Evolutionary conservation across 148 eudicot genomes (phyloP).

Genomic region (Spergularia bocconei): DNA sequence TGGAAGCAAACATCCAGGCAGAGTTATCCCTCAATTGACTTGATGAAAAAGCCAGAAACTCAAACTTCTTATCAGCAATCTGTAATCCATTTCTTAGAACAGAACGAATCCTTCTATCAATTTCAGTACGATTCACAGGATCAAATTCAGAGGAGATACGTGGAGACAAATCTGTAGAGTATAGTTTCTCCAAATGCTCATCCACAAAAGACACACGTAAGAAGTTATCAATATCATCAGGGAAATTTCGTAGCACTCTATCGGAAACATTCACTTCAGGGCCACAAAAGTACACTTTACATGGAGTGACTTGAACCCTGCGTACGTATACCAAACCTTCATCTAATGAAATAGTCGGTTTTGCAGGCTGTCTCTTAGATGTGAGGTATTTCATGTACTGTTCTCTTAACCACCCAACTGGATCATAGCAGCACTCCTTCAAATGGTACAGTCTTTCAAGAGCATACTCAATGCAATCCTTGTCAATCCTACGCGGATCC

Average conservation of each 20-base stretch:
- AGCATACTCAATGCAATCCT: constrained; percentile 46
- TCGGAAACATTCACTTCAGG: constrained; percentile 89
- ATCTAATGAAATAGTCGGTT: constrained; percentile 54
- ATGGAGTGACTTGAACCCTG: constrained; percentile 74
- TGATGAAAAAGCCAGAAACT: constrained; percentile 88
- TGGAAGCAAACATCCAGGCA: constrained; percentile 93
- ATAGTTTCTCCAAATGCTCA: constrained; percentile 65
- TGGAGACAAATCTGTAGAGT: constrained; percentile 63
- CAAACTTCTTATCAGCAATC: constrained; percentile 70
- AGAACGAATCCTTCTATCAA: constrained; percentile 59
- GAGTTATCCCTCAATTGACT: constrained; percentile 89
- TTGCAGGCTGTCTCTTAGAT: constrained; percentile 36
- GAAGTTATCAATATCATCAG: constrained; percentile 61
- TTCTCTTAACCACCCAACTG: constrained; percentile 54
- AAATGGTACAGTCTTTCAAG: constrained; percentile 52
- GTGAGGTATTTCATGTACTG: constrained; percentile 37
- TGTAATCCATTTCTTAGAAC: constrained; percentile 52
- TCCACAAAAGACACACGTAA: constrained; percentile 88
- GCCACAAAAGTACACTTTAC: constrained; percentile 71
- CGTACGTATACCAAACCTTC: constrained; percentile 68
- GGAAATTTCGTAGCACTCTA: constrained; percentile 61
- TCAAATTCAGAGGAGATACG: constrained; percentile 33
- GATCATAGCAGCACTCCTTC: constrained; percentile 85
- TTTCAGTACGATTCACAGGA: constrained; percentile 35
- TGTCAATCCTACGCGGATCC: constrained; percentile 45